Evolutionary conservation across 2,329 filamentous ascomycete genomes (phyloP).

Genomic region (Trichophyton mentagrophytes): DNA sequence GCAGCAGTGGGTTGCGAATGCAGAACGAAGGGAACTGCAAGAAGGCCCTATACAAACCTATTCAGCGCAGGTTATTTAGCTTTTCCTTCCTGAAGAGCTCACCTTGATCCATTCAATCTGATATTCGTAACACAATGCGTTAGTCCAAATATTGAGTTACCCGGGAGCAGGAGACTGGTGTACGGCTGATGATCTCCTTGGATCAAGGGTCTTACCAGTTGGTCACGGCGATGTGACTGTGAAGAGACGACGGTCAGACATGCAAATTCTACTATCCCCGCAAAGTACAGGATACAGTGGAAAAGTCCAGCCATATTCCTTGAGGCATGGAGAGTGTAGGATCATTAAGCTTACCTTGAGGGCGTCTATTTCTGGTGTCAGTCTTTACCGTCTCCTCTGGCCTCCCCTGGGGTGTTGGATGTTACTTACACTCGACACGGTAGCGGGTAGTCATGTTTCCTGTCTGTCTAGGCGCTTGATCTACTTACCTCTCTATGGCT

Average conservation of each 20-base stretch:
- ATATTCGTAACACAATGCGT: conserved; percentile 4
- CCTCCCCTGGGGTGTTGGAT: background rate
- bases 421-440: conserved; percentile 55
- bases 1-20: conserved; percentile 88
- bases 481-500: background rate
- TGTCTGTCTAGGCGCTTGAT: background rate
- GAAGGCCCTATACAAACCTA: conserved; percentile 44
- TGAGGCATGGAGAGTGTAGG: background rate
- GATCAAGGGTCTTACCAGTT: conserved; percentile 48
- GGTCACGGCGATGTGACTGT: conserved; percentile 80
- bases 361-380: conserved; percentile 38
- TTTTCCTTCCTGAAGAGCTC: background rate
- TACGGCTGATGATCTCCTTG: background rate
- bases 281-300: background rate
- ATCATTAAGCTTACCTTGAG: conserved; percentile 41
- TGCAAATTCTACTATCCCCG: background rate
- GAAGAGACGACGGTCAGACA: conserved; percentile 27
- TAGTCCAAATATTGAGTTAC: background rate
- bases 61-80: background rate
- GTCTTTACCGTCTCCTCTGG: background rate
- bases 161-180: background rate
- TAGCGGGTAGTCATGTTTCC: conserved; percentile 36
- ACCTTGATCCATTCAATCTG: conserved; percentile 85
- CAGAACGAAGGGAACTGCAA: conserved; percentile 91
- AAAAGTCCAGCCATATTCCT: background rate